Evolutionary conservation across 441 rosid species (phyloP), one percentile per base, ranked within the genome.

Genomic region (Jatropha podagrica): DNA sequence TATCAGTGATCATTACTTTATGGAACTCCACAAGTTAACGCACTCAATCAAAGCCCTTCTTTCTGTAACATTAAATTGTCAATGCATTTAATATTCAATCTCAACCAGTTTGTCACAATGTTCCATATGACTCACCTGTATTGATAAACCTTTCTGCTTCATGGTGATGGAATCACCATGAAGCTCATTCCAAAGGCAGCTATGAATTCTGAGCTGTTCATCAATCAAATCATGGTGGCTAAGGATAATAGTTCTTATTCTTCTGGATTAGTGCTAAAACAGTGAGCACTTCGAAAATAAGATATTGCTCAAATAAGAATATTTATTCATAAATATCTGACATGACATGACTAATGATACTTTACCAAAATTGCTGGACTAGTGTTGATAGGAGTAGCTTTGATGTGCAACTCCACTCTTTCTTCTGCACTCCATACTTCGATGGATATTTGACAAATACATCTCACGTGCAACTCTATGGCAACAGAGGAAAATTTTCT

Each of bases 321-420:
- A 9, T 48, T 17, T n/a, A 7, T n/a, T 20, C 32, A n/a, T 8
- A 20, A 66, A 42, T n/a, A 9, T 67, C 56, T 14, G 13, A 23
- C 23, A 23, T 23, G 23, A 23, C 23, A 23, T 23, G 23, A 23
- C 23, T 23, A 23, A 23, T 23, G 23, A 23, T 23, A 23, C 23
- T 23, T 23, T 23, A 32, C 74, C 65, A 38, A 69, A 69, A 52
- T 37, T 52, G 48, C 61, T 14, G 27, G 61, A 69, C 61, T 69
- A 69, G 61, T 52, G 32, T 7, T 12, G 66, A 37, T 27, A 62
- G 17, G 2, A 2, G 72, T 37, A 52, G 48, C 54, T 69, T 52
- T 52, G 73, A 41, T 32, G 37, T 7, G 20, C 51, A 68, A 8
- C 13, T 49, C 40, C 51, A 6, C 40, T 18, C 0, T 60, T 71